Evolutionary conservation across 2,329 filamentous ascomycete genomes (phyloP).

Genomic region (Mollisiaceae sp.): DNA sequence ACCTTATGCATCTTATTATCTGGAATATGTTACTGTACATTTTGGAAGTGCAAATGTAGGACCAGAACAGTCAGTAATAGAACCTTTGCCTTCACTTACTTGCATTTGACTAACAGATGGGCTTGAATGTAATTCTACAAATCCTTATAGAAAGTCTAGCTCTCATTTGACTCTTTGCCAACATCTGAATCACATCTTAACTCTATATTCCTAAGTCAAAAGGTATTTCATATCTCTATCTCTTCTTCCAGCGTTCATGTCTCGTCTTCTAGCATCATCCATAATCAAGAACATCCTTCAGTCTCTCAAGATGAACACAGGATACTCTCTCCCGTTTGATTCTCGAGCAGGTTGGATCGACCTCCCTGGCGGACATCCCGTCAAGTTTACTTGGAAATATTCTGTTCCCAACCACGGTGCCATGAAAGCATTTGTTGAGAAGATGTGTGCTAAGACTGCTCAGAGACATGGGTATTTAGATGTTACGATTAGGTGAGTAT

Average conservation of each 20-base stretch:
- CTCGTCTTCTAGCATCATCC: neutral
- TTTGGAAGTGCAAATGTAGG: too few relatives aligned
- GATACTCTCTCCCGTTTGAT: neutral
- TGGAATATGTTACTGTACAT: too few relatives aligned
- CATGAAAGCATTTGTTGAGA: constrained; percentile 3
- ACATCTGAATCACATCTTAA: neutral
- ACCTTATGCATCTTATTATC: too few relatives aligned
- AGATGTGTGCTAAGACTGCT: neutral
- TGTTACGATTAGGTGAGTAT: neutral
- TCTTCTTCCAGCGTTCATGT: neutral
- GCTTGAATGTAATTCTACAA: neutral
- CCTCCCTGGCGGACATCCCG: constrained; percentile 1
- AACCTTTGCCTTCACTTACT: neutral
- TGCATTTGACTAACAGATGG: neutral
- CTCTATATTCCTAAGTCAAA: neutral
- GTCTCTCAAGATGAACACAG: neutral
- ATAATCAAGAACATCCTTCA: neutral
- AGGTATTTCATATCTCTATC: neutral
- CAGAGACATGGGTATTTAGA: neutral
- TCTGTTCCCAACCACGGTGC: neutral
- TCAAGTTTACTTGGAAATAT: neutral
- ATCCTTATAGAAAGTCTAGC: neutral
- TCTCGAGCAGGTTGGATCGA: constrained; percentile 1
- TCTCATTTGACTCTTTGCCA: neutral
- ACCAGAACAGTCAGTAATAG: neutral